phyloP scores from a whole-genome alignment of 2,329 filamentous ascomycete genomes.

The Exophiala dermatitidis region DNA sequence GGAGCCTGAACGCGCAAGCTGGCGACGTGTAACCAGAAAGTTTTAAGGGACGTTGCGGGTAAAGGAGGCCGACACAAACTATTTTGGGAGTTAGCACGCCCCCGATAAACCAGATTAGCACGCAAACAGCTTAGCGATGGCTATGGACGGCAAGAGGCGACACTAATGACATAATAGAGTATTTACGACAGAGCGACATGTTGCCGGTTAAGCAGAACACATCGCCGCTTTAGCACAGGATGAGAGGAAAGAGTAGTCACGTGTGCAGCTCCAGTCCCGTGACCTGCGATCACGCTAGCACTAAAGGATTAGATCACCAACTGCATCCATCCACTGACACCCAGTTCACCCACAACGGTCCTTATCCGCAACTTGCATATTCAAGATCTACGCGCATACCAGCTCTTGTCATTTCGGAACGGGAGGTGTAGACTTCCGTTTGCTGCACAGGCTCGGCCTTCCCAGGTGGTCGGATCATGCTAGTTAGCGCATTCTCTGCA shows the following conservation, averaged over 20 bases:
- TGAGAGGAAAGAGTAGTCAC: no score
- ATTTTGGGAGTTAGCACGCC: neutral
- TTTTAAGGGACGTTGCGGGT: neutral
- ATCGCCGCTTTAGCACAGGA: no score
- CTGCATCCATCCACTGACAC: neutral
- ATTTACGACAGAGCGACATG: no score
- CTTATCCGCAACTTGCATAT: neutral
- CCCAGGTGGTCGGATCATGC: constrained; percentile 15
- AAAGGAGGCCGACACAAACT: neutral
- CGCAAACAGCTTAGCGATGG: no score
- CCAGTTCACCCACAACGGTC: neutral
- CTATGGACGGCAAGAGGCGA: no score
- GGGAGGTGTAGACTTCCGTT: neutral
- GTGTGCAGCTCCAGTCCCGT: neutral
- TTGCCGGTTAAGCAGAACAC: no score
- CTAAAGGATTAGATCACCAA: constrained; percentile 6
- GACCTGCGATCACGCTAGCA: neutral
- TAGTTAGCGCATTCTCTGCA: constrained; percentile 13
- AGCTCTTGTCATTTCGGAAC: constrained; percentile 8
- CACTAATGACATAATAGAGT: no score
- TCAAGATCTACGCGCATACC: neutral
- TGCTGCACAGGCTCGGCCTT: neutral
- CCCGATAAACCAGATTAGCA: neutral
- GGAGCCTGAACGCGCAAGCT: neutral
- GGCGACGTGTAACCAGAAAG: neutral